Percentiles rank a stretch among this genome's conserved stretches.
Conservation (phyloP, 2,329 filamentous ascomycete species). For the Cladosporium austrohemisphaericum region DNA sequence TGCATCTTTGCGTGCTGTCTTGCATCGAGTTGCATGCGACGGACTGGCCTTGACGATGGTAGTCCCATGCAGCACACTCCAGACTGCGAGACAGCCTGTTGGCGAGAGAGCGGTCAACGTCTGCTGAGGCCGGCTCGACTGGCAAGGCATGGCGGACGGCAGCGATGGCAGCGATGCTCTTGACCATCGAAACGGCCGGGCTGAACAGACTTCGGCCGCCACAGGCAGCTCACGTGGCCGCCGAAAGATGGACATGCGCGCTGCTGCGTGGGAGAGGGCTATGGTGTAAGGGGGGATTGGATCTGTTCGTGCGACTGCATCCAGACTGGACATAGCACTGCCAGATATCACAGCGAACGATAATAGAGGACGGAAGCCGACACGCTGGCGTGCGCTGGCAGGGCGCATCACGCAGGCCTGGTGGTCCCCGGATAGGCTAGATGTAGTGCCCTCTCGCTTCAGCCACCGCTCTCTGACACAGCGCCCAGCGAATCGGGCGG, state of each 20-base stretch:
- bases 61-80: conserved; percentile 1
- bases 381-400: conserved; percentile 4
- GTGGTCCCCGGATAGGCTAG: neutral
- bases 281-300: no score
- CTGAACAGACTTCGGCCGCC: no score
- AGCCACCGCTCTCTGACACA: conserved; percentile 2
- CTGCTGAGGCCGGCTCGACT: no score
- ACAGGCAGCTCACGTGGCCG: no score
- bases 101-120: neutral
- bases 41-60: neutral
- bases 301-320: no score
- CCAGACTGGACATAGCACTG: no score
- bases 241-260: no score
- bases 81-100: conserved; percentile 1
- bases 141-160: neutral
- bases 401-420: neutral
- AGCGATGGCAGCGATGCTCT: neutral
- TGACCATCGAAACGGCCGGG: no score
- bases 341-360: no score
- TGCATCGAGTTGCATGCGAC: conserved; percentile 9
- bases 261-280: no score
- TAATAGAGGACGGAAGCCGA: no score
- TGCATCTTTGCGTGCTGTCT: conserved; percentile 10
- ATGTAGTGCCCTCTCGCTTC: neutral
- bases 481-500: neutral